Base-by-base conservation (phyloP, 164 flowering plant species). In the grape (Vitis vinifera) region DNA sequence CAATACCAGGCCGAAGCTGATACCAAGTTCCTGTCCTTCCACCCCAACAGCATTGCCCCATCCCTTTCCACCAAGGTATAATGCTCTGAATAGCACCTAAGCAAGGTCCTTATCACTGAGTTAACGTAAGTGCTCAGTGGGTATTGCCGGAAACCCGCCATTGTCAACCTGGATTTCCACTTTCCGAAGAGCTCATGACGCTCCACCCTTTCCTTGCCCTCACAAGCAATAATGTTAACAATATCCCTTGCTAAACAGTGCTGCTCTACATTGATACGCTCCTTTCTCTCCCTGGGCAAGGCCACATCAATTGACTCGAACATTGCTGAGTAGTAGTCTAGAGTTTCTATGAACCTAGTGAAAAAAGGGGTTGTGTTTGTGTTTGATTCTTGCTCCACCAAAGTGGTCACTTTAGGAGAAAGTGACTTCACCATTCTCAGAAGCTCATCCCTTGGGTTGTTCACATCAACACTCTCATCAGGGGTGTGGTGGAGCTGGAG, bases 351-450 rank as follows among this genome's bases (percentile, higher is more conserved):
- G 55, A 88, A 91, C 76, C 97, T 77, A 0, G 77, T 62, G 31
- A 89, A 63, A 73, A 91, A 91, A 6, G 92, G 85, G 8, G 94
- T 79, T 13, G 97, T 91, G 83, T 91, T 91, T 47, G 91, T 87
- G 79, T 91, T 89, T 6, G 90, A 89, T 71, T 91, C 97, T 67
- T 91, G 97, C 78, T 91, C 97, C 12, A 89, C 89, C 75, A 91
- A 63, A 8, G 93, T 88, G 62, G 67, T 71, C 49, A 91, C 92
- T 72, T 83, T 91, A 27, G 97, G 97, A 47, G 82, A 78, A 12
- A 91, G 78, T 14, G 89, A 82, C 76, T 80, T 88, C 59, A 91
- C 77, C 94, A 85, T 82, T 71, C 97, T 73, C 44, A 91, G 74
- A n/a, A 91, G 80, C 57, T 73, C 86, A 50, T 91, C 97, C 62